phyloP scores from a whole-genome alignment of 208 protist genomes.

The Acanthamoeba royreba region DNA sequence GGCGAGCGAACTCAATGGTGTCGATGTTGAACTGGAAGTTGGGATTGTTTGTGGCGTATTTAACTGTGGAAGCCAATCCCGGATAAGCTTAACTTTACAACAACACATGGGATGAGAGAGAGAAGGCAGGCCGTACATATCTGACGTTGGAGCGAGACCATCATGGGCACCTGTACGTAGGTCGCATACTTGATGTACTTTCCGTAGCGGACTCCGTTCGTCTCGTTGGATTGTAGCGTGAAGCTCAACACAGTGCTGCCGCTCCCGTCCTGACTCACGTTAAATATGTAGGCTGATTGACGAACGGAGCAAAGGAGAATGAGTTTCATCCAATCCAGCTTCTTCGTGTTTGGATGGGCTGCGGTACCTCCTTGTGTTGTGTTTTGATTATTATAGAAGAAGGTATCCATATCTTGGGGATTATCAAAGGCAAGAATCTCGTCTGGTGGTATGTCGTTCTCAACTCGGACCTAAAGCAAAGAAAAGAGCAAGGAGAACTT shows the following conservation, averaged over 20 bases:
- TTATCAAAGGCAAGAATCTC: neutral
- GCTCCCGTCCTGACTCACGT: neutral
- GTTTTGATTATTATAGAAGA: constrained; percentile 15
- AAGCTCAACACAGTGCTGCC: neutral
- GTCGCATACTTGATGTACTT: neutral
- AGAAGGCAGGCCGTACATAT: neutral
- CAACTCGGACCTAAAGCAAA: neutral
- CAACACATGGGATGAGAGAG: neutral
- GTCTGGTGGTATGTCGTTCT: neutral
- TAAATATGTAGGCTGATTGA: neutral
- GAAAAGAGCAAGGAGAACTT: neutral
- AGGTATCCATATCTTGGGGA: neutral
- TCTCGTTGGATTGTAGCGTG: neutral
- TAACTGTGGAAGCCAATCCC: neutral
- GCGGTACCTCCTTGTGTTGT: constrained; percentile 37
- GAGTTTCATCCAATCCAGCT: neutral
- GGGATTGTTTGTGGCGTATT: neutral
- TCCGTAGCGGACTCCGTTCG: neutral
- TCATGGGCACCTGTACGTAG: constrained; percentile 13
- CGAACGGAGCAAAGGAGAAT: neutral
- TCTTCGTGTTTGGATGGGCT: too few relatives aligned
- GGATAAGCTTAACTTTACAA: neutral
- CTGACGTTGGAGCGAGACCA: neutral
- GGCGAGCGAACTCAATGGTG: constrained; percentile 9
- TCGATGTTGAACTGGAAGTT: neutral